phyloP scores from a whole-genome alignment of 73 alveolate genomes.

The Tetrahymena thermophila region DNA sequence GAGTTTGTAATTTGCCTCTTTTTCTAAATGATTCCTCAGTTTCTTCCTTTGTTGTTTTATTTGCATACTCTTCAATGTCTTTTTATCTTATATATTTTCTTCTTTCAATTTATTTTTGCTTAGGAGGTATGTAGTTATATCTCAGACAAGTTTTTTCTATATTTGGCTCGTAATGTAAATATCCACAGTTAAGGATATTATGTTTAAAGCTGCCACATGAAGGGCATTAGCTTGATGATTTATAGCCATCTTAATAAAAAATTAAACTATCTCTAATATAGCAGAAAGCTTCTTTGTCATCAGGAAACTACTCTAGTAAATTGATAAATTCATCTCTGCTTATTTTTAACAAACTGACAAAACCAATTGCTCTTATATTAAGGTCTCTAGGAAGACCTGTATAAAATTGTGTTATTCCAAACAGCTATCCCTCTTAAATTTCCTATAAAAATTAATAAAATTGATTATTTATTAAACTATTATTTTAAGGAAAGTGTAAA shows the following conservation, averaged over 20 bases:
- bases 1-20: background rate
- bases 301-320: background rate
- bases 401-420: background rate
- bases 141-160: background rate
- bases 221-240: background rate
- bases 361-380: background rate
- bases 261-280: background rate
- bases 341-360: background rate
- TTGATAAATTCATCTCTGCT: background rate
- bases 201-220: background rate
- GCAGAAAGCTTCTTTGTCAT: background rate
- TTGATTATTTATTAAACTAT: background rate
- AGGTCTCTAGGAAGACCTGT: background rate
- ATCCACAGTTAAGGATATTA: background rate
- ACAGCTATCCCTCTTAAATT: background rate
- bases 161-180: background rate
- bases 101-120: background rate
- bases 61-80: background rate
- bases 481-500: background rate
- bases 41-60: background rate
- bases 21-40: background rate
- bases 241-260: background rate
- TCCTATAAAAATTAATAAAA: background rate
- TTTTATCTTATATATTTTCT: background rate
- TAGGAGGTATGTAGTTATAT: background rate